Base-by-base conservation (phyloP, 148 eudicot genomes). In the Simmondsia chinensis region DNA sequence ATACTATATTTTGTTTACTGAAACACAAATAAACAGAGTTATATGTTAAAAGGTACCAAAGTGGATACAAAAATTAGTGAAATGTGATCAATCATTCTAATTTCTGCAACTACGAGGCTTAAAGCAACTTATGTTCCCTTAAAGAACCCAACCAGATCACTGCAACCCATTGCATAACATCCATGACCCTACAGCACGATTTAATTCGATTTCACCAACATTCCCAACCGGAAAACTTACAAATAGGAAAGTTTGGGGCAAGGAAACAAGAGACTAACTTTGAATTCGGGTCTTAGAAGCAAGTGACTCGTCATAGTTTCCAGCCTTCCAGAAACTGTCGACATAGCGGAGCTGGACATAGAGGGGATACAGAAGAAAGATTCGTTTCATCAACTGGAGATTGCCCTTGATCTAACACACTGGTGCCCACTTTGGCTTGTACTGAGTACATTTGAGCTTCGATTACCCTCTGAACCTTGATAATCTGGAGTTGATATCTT, bases 281-380 rank as follows among this genome's bases (percentile, higher is more conserved):
- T 64, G 71, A 50, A 44, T 47, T 4, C 43, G 63, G 26, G 87
- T 52, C 56, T 66, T 80, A 9, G 72, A 54, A 33, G 60, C 33
- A 54, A 57, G 57, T 33, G 46, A 55, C 33, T 76, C 76, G 9
- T 73, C 65, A 48, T 88, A 88, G 54, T 75, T 59, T 57, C 94
- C 94, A 56, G 94, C 82, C 75, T 66, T 88, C 97, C 97, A 88
- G 53, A 88, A n/a, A 88, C 47, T 88, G 94, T 39, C 97, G 89
- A 66, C 91, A 80, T 33, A 88, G 39, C 19, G 97, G 97, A 35
- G 87, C 94, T 8, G 91, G 71, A 54, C 73, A 64, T 43, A 75
- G 29, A 23, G 87, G 64, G 20, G 79, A 73, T 15, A 70, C 47
- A 28, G 83, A 64, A 50, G 60, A 37, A 47, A 52, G 71, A 72